Conservation (phyloP, 148 eudicot genomes). For the Limonium bicolor region DNA sequence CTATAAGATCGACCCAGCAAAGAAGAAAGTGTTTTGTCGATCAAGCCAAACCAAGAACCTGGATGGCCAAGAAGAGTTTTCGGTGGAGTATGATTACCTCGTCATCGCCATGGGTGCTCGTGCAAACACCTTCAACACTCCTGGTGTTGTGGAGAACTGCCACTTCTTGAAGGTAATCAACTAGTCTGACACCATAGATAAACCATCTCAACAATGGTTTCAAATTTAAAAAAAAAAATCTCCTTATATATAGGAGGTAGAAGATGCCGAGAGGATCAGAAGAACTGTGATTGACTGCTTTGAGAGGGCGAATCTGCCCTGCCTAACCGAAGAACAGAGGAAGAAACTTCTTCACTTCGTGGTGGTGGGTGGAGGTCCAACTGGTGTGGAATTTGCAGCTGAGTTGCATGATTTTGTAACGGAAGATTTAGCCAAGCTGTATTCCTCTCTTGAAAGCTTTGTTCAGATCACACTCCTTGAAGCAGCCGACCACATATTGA, state of each 20-base stretch:
- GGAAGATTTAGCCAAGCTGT: constrained; percentile 39
- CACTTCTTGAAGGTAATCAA: constrained; percentile 37
- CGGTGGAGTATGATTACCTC: constrained; percentile 41
- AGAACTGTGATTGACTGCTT: constrained; percentile 41
- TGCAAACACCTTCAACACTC: constrained; percentile 43
- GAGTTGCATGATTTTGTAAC: constrained; percentile 55
- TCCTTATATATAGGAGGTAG: constrained; percentile 27
- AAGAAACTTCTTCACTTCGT: constrained; percentile 54
- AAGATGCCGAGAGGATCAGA: constrained; percentile 59
- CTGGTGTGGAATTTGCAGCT: constrained; percentile 68
- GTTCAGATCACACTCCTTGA: constrained; percentile 55
- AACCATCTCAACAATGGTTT: not conserved
- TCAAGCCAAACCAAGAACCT: constrained; percentile 12
- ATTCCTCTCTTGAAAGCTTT: constrained; percentile 34
- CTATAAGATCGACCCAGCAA: constrained; percentile 34
- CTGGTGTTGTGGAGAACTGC: constrained; percentile 44
- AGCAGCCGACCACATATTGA: constrained; percentile 62
- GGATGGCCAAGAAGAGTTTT: constrained; percentile 30
- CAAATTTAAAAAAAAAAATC: not conserved
- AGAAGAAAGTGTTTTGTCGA: constrained; percentile 33
- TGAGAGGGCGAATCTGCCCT: constrained; percentile 49
- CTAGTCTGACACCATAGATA: too few relatives aligned
- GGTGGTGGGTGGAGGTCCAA: constrained; percentile 65
- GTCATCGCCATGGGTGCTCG: constrained; percentile 52
- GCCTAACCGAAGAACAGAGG: constrained; percentile 42